Conservation (phyloP, 2,329 filamentous ascomycete species). For the Clarireedia hainanense region DNA sequence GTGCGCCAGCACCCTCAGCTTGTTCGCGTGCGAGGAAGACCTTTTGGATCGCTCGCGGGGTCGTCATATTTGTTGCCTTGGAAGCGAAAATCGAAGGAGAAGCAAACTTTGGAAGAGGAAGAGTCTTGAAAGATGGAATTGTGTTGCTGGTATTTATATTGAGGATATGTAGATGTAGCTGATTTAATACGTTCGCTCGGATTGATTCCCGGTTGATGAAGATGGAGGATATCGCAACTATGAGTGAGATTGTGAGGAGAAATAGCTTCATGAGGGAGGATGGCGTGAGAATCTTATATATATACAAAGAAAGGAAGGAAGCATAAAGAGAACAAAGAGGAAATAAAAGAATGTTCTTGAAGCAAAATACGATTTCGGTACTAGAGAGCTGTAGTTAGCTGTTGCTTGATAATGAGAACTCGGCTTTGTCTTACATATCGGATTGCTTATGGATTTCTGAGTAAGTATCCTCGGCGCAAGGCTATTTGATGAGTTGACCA, state of each 20-base stretch:
- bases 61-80: constrained; percentile 45
- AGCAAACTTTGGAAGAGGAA: constrained; percentile 16
- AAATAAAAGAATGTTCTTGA: neutral
- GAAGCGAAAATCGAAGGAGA: constrained; percentile 16
- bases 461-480: neutral
- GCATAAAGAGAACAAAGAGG: neutral
- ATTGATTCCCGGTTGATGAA: constrained; percentile 21
- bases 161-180: constrained; percentile 14
- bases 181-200: constrained; percentile 11
- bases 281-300: neutral
- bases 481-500: neutral
- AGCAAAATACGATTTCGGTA: neutral
- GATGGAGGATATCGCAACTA: constrained; percentile 23
- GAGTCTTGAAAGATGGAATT: neutral
- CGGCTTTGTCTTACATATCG: constrained; percentile 4
- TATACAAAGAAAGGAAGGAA: neutral
- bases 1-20: constrained; percentile 79
- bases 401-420: constrained; percentile 3
- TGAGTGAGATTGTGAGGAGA: constrained; percentile 21
- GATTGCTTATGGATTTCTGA: constrained; percentile 9
- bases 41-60: constrained; percentile 70
- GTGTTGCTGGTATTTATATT: constrained; percentile 11
- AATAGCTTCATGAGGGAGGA: constrained; percentile 22
- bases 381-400: neutral
- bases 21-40: constrained; percentile 80